phyloP scores from a whole-genome alignment of 352 stramenopile species.

The Phytophthora melonis region DNA sequence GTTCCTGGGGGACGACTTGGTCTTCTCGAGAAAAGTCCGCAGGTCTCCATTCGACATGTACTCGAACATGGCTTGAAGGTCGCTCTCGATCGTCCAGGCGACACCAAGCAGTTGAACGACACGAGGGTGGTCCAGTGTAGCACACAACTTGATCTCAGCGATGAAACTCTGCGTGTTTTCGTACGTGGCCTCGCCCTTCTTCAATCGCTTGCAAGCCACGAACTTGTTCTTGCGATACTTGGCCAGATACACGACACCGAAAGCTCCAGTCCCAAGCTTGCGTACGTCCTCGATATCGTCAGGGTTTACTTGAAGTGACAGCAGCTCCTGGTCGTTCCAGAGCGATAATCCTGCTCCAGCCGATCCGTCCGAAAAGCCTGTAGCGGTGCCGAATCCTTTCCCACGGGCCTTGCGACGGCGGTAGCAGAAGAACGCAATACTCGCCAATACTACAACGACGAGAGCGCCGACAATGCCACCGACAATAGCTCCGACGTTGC shows the following conservation, averaged over 20 bases:
- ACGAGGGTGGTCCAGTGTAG: conserved; percentile 57
- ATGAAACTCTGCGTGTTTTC: conserved; percentile 61
- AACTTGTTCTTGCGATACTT: conserved; percentile 50
- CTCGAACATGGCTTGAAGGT: conserved; percentile 70
- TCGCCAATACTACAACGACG: conserved; percentile 39
- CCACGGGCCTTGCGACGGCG: conserved; percentile 29
- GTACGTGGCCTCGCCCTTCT: conserved; percentile 46
- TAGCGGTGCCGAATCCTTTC: conserved; percentile 33
- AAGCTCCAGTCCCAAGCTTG: conserved; percentile 47
- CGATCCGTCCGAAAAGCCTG: conserved; percentile 20
- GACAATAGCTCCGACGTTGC: conserved; percentile 50
- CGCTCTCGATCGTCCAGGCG: conserved; percentile 62
- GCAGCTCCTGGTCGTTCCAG: conserved; percentile 58
- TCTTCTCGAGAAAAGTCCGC: conserved; percentile 43
- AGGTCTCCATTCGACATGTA: conserved; percentile 73
- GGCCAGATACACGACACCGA: conserved; percentile 54
- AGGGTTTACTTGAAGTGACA: conserved; percentile 61
- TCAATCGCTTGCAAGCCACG: conserved; percentile 61
- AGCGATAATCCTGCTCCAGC: conserved; percentile 30
- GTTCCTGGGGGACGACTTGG: conserved; percentile 8
- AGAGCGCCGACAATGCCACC: conserved; percentile 56
- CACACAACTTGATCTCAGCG: conserved; percentile 63
- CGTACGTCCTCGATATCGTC: conserved; percentile 57
- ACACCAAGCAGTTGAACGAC: conserved; percentile 66
- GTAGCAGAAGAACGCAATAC: conserved; percentile 39